These are phyloP conservation scores for Ormosia semicastrata DNA, from an alignment of 306 rosid genomes.

Conservation along the genomic window DNA sequence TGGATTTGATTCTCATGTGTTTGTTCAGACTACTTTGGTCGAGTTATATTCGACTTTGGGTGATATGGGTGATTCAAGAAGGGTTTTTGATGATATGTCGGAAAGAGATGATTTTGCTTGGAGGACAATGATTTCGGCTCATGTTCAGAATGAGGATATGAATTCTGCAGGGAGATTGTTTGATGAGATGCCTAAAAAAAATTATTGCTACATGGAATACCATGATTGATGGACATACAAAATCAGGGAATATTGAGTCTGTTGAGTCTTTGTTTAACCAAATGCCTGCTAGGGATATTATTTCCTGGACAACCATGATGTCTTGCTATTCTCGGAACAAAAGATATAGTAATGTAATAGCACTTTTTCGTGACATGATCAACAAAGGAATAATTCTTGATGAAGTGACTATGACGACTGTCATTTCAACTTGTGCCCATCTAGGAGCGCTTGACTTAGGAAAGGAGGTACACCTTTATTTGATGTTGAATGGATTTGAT, in stretches of 20 bases:
- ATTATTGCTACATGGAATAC: slow-evolving; percentile 63
- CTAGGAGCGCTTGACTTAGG: slow-evolving; percentile 78
- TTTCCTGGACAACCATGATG: slow-evolving; percentile 81
- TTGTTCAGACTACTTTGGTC: slow-evolving; percentile 69
- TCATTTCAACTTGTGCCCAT: slow-evolving; percentile 80
- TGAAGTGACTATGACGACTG: slow-evolving; percentile 61
- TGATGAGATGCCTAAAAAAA: slow-evolving; percentile 59
- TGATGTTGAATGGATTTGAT: slow-evolving; percentile 54
- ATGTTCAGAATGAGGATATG: slow-evolving; percentile 39
- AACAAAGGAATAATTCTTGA: slow-evolving; percentile 56
- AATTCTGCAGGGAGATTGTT: too few relatives aligned
- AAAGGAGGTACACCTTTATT: slow-evolving; percentile 59
- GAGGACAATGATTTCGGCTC: slow-evolving; percentile 64
- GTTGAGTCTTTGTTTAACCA: slow-evolving; percentile 51
- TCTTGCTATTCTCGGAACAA: slow-evolving; percentile 55
- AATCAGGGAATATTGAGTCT: slow-evolving; percentile 47
- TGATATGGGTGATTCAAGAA: slow-evolving; percentile 35
- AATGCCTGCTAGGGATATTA: slow-evolving; percentile 62
- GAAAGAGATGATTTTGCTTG: slow-evolving; percentile 73
- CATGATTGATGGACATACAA: slow-evolving; percentile 73
- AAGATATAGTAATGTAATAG: slow-evolving; percentile 49
- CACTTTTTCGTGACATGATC: slow-evolving; percentile 53
- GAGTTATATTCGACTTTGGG: slow-evolving; percentile 61
- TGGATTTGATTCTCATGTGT: slow-evolving; percentile 59
- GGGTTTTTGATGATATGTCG: slow-evolving; percentile 66